A percentile compares a stretch with the other conserved stretches of the same genome.
phyloP scores from a whole-genome alignment of 2,329 filamentous ascomycete species.

The Cercospora sp. region DNA sequence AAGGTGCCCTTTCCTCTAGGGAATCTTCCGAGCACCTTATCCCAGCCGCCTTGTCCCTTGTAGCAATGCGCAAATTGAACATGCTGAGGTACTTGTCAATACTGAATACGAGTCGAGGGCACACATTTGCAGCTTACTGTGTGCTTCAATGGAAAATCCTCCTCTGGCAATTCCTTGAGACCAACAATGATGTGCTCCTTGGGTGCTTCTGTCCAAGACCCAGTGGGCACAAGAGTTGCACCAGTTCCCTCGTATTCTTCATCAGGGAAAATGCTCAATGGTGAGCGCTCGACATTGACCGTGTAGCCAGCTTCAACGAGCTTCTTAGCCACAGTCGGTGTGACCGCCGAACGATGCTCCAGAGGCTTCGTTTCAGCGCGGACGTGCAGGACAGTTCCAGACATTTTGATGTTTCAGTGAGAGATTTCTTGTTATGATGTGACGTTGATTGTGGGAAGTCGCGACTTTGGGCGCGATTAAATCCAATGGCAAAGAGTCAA shows the following conservation, averaged over 20 bases:
- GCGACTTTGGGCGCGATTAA: not conserved
- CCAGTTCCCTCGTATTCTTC: constrained; percentile 44
- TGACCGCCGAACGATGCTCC: constrained; percentile 42
- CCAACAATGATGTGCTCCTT: constrained; percentile 44
- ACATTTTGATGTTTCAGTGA: constrained; percentile 24
- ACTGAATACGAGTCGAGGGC: not conserved
- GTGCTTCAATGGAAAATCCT: constrained; percentile 69
- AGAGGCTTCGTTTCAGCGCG: constrained; percentile 42
- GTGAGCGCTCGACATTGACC: constrained; percentile 44
- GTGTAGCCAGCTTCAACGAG: constrained; percentile 45
- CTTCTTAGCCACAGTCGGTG: constrained; percentile 43
- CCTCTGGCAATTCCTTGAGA: constrained; percentile 49
- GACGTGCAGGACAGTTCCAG: constrained; percentile 35
- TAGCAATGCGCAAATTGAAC: constrained; percentile 45
- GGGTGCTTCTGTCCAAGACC: constrained; percentile 44
- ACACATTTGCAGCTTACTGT: constrained; percentile 40
- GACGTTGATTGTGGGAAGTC: not conserved
- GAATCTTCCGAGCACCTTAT: constrained; percentile 76
- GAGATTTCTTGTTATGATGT: not conserved
- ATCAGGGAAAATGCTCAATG: constrained; percentile 44
- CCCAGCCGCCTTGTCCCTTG: constrained; percentile 69
- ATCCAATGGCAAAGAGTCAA: not conserved
- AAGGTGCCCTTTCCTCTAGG: constrained; percentile 73
- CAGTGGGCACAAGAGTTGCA: constrained; percentile 43
- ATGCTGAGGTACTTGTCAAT: constrained; percentile 29